Evolutionary conservation across 208 protist genomes (phyloP), one percentile per base, ranked within the genome.

Genomic region (Jaenimonas drosophilae): DNA sequence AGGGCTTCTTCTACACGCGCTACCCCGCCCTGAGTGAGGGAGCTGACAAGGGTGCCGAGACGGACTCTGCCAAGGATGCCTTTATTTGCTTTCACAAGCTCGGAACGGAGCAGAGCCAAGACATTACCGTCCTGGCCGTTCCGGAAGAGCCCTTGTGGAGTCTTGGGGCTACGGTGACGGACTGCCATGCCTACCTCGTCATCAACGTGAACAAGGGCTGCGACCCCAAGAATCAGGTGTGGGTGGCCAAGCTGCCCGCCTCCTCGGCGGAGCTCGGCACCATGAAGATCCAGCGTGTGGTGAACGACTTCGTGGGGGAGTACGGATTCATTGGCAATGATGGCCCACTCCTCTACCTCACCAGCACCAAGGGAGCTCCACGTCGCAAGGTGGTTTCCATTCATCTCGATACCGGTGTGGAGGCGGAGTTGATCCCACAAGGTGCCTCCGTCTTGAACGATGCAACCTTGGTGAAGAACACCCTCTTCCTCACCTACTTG

Each of bases 1-100:
- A 71, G 0, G 94, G 94, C 36, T 96, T 97, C 54, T 97, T 96
- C 64, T 97, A 97, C 68, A 74, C 70, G 20, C 76, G 88, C 58
- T 97, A 82, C 53, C 75, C 76, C 12, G 65, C 64, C 16, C 62
- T 89, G 4, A 32, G 31, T 11, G 80, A 76, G 17, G 62, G 61
- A 17, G 48, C 6, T 7, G 87, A 91, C 59, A 75, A 82, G 41
- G 89, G 87, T n/a, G 81, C 78, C 4, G 88, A 97, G 60, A 93
- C 84, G 30, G 81, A 91, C 58, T 58, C 31, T 5, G 71, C 76
- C 23, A 53, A 78, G 54, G 67, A 95, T 53, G 59, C 76, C 29
- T 84, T 68, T 56, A 46, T 96, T 3, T 95, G 84, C 54, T 97
- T 94, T 59, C 92, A 97, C 71, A 67, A 54, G 36, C 9, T 96